Evolutionary conservation across 768 basidiomycete genomes (phyloP), one percentile per base, ranked within the genome.

Genomic region (Dendrothele bispora): DNA sequence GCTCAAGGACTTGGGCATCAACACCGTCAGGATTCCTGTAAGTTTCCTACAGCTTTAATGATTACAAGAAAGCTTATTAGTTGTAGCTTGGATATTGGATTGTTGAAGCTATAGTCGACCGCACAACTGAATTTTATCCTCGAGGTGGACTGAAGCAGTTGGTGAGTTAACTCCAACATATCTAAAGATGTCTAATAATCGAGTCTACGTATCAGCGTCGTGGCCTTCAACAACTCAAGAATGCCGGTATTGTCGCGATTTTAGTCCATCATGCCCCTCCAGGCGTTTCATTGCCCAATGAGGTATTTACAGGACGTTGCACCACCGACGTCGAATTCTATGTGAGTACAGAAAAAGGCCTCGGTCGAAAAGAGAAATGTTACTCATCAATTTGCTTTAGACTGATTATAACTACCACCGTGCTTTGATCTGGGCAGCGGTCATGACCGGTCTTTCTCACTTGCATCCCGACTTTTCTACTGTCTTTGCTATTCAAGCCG

Each of bases 31-130:
- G n/a, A n/a, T n/a, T n/a, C n/a, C n/a, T n/a, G n/a, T n/a, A n/a
- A n/a, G n/a, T n/a, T n/a, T n/a, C n/a, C n/a, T n/a, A n/a, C n/a
- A n/a, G n/a, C n/a, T n/a, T n/a, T n/a, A n/a, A n/a, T n/a, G n/a
- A n/a, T n/a, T n/a, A n/a, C n/a, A n/a, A n/a, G n/a, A n/a, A n/a
- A n/a, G n/a, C n/a, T n/a, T n/a, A n/a, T n/a, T n/a, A n/a, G n/a
- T 39, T 29, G 3, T 32, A 89, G 87, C 78, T 91, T 32, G 88
- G 89, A 0, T 91, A 85, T 60, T 91, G 89, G 89, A 82, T 91
- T 39, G 68, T 91, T 7, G 89, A 91, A 59, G 73, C 71, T 3
- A 68, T 91, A 7, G 88, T 91, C 0, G 59, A 90, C 59, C 74
- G 82, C 4, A 55, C 56, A 1, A 69, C 65, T 2, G 89, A 91